Base-by-base conservation (phyloP, 257 asterid species). In the Gentiana dahurica region DNA sequence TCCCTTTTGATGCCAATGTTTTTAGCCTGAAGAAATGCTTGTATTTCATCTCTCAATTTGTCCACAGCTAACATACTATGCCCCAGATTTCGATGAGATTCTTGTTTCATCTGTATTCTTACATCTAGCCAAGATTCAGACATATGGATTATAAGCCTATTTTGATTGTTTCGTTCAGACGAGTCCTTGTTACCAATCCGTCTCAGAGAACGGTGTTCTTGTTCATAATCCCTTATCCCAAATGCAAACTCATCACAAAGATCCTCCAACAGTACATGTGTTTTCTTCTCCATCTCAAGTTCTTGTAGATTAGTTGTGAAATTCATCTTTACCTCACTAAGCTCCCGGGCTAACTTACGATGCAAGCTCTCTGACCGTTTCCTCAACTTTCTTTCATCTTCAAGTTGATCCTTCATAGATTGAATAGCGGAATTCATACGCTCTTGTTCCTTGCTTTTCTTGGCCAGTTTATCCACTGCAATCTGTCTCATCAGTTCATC, bases 71-170 rank as follows among this genome's bases (percentile, higher is more conserved):
- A 73, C 54, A 53, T 63, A 13, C 66, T 68, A 35, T 68, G 75
- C 53, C 75, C 76, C 49, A 41, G 58, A 51, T 65, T 70, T 37
- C 52, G 55, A 15, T 71, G 78, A 6, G 56, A 60, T 55, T 75
- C 75, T 63, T 67, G 12, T 71, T 86, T 89, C 71, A 65, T 67
- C 80, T 86, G 94, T 87, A 80, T 71, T 59, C 94, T 67, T 76
- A 84, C 95, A 55, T 90, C 97, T 12, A 90, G 86, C 96, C 97
- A 87, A 10, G 95, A 79, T 67, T 90, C 97, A 1, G 97, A 87
- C 33, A 87, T 71, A 54, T 90, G 96, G 58, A 84, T 94, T 72
- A 87, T 72, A 72, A 86, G 63, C 65, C 76, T 71, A 65, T 78
- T 82, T 8, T 58, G 55, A 59, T 71, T 74, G 41, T 66, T 71